These are phyloP conservation scores for Chlorophyllum brunneum DNA, from an alignment of 768 basidiomycete genomes.

Conservation along the genomic window DNA sequence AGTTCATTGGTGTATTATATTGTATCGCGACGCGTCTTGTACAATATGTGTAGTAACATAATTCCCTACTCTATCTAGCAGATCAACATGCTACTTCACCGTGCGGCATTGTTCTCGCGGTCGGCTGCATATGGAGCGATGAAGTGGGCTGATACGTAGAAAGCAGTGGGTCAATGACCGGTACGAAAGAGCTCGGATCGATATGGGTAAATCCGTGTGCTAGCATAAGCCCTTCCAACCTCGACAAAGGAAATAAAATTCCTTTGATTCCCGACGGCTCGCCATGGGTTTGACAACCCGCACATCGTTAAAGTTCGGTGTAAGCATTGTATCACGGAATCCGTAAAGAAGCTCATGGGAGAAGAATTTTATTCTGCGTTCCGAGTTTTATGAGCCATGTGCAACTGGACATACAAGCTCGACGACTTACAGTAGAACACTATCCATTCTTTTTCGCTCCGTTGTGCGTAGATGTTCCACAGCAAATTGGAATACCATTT, in stretches of 20 bases:
- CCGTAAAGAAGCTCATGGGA: constrained; percentile 62
- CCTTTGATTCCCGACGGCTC: constrained; percentile 72
- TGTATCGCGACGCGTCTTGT: no score
- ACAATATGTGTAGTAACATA: no score
- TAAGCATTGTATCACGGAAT: constrained; percentile 60
- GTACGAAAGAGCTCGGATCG: no score
- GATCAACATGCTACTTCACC: no score
- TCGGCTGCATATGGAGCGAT: no score
- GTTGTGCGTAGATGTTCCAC: constrained; percentile 46
- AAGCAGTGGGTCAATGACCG: no score
- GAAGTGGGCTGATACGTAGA: no score
- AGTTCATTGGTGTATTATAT: neutral
- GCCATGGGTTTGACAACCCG: constrained; percentile 76
- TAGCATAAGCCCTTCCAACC: constrained; percentile 47
- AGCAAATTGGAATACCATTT: constrained; percentile 70
- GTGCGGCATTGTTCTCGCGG: no score
- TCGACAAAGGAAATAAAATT: constrained; percentile 84
- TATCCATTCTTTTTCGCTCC: constrained; percentile 38
- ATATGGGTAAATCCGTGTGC: no score
- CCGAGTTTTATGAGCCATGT: constrained; percentile 6
- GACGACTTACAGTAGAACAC: constrained; percentile 53
- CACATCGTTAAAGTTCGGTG: constrained; percentile 64
- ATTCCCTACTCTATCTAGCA: no score
- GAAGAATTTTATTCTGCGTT: constrained; percentile 78
- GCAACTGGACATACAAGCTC: constrained; percentile 10